Percentiles rank a stretch among this genome's conserved stretches.
These are phyloP conservation scores for Lecanosticta acicola DNA, from an alignment of 2,329 filamentous ascomycete species.

Conservation along the genomic window DNA sequence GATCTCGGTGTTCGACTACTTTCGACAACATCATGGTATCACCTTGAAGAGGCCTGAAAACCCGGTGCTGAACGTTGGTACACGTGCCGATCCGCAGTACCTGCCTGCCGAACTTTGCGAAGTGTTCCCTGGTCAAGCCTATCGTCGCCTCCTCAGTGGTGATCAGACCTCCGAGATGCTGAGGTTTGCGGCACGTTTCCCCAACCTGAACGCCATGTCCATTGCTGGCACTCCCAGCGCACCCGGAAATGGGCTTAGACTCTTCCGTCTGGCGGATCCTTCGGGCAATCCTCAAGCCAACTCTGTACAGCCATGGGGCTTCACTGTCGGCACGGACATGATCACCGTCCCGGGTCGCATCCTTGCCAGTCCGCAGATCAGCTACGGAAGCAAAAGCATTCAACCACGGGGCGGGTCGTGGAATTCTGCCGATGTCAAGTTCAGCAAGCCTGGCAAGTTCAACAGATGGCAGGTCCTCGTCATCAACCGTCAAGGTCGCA, in stretches of 20 bases:
- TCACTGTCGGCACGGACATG: slow-evolving; percentile 56
- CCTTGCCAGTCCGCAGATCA: slow-evolving; percentile 54
- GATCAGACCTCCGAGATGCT: slow-evolving; percentile 66
- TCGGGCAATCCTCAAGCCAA: slow-evolving; percentile 14
- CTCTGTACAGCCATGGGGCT: slow-evolving; percentile 50
- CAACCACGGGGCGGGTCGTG: slow-evolving; percentile 25
- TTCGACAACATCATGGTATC: slow-evolving; percentile 39
- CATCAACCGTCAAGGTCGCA: slow-evolving; percentile 19
- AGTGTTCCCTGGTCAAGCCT: slow-evolving; percentile 59
- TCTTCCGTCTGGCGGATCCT: slow-evolving; percentile 48
- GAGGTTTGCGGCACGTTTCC: slow-evolving; percentile 62
- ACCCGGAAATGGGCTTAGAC: slow-evolving; percentile 48
- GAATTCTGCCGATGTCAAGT: slow-evolving; percentile 43
- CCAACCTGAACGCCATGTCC: slow-evolving; percentile 60
- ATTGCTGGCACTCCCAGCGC: slow-evolving; percentile 42
- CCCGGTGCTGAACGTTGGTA: slow-evolving; percentile 58
- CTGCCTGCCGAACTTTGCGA: slow-evolving; percentile 61
- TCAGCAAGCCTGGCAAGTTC: slow-evolving; percentile 50
- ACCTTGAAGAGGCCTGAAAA: slow-evolving; percentile 47
- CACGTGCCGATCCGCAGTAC: slow-evolving; percentile 52
- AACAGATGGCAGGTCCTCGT: slow-evolving; percentile 41
- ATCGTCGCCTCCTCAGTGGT: slow-evolving; percentile 54
- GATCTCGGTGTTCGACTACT: slow-evolving; percentile 50
- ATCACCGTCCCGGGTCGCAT: slow-evolving; percentile 69
- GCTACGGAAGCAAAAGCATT: slow-evolving; percentile 46